Conservation (phyloP, 768 basidiomycete genomes). For the Kwoniella heveanensis region DNA sequence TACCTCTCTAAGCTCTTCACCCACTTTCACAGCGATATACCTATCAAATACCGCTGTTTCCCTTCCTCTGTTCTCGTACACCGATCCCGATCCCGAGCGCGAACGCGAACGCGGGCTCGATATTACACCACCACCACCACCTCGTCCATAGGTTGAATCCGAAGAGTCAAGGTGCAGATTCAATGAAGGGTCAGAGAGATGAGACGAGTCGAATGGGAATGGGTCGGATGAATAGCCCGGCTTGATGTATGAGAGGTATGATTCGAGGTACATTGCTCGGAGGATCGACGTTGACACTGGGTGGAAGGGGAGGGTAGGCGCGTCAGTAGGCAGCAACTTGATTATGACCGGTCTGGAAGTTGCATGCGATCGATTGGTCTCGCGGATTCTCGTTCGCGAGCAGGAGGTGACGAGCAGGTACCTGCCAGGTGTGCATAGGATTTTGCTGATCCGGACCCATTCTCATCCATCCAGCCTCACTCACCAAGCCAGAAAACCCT, state of each 20-base stretch:
- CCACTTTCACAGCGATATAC: constrained; percentile 44
- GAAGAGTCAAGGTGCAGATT: neutral
- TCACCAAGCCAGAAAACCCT: constrained; percentile 43
- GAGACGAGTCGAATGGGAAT: constrained; percentile 34
- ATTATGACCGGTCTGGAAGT: too few relatives aligned
- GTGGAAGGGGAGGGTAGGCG: too few relatives aligned
- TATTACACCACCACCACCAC: too few relatives aligned
- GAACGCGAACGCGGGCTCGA: too few relatives aligned
- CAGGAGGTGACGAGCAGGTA: too few relatives aligned
- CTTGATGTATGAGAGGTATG: constrained; percentile 22
- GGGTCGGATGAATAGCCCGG: constrained; percentile 35
- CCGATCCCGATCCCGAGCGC: constrained; percentile 11
- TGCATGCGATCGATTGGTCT: too few relatives aligned
- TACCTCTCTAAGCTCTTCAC: constrained; percentile 35
- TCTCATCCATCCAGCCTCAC: constrained; percentile 5
- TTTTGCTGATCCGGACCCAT: too few relatives aligned
- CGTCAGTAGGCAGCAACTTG: too few relatives aligned
- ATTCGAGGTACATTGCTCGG: constrained; percentile 23
- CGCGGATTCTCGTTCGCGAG: too few relatives aligned
- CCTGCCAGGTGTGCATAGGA: too few relatives aligned
- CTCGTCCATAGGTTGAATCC: neutral
- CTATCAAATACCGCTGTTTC: constrained; percentile 48
- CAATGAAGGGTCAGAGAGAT: neutral
- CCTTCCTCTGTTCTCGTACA: constrained; percentile 22
- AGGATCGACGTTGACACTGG: constrained; percentile 43